Percentiles rank a stretch among this genome's conserved stretches.
These are phyloP conservation scores for Astrothelium subdiscretum DNA, from an alignment of 495 filamentous ascomycete genomes.

Conservation along the genomic window DNA sequence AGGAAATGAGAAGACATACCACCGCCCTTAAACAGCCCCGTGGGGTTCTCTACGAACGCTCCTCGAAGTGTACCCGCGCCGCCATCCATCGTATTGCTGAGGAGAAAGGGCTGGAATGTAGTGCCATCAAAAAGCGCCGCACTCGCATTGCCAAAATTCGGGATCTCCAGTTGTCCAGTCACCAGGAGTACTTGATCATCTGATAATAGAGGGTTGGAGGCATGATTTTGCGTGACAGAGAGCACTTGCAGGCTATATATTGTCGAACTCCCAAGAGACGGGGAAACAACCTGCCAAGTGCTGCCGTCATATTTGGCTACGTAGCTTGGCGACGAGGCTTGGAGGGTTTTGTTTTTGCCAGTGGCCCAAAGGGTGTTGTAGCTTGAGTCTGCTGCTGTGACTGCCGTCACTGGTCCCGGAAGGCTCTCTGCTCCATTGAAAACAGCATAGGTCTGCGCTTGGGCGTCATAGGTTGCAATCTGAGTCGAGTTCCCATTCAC, in stretches of 20 bases:
- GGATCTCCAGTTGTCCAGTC: constrained; percentile 65
- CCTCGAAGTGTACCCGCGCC: constrained; percentile 60
- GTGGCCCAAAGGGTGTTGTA: constrained; percentile 67
- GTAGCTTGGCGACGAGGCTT: constrained; percentile 31
- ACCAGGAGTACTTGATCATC: constrained; percentile 63
- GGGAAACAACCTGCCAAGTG: constrained; percentile 44
- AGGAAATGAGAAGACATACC: constrained; percentile 32
- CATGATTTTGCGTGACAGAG: constrained; percentile 53
- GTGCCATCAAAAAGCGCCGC: constrained; percentile 80
- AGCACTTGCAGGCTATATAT: constrained; percentile 78
- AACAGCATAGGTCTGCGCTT: constrained; percentile 48
- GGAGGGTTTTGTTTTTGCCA: constrained; percentile 53
- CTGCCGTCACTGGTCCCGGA: constrained; percentile 65
- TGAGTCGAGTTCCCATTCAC: constrained; percentile 51
- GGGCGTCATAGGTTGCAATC: constrained; percentile 63
- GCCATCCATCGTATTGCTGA: constrained; percentile 54
- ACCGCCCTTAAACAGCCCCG: constrained; percentile 48
- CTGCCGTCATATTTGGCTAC: constrained; percentile 64
- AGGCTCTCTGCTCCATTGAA: constrained; percentile 54
- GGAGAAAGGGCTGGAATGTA: constrained; percentile 61
- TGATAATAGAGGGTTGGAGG: constrained; percentile 47
- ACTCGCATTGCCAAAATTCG: constrained; percentile 71
- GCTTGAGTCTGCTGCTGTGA: constrained; percentile 59
- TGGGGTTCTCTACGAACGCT: constrained; percentile 59
- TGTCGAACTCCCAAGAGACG: constrained; percentile 49